phyloP scores from a whole-genome alignment of 179 eudicot species.

The Carnegiea gigantea region DNA sequence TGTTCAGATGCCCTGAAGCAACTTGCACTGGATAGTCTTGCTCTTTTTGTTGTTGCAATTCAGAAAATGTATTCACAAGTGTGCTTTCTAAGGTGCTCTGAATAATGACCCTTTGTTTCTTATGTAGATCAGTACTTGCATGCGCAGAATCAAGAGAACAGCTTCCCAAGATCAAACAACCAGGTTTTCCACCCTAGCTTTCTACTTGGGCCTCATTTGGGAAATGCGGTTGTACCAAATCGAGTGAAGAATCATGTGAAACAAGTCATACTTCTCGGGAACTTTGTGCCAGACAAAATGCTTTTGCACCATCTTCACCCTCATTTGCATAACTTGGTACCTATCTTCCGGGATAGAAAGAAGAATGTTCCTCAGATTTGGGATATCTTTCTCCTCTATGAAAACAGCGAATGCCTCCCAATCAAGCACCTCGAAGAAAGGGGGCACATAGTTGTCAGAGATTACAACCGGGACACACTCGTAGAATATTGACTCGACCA shows the following conservation, averaged over 20 bases:
- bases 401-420: slow-evolving; percentile 38
- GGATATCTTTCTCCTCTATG: slow-evolving; percentile 34
- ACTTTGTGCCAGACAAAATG: slow-evolving; percentile 34
- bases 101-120: no score
- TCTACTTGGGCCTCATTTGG: slow-evolving; percentile 16
- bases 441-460: slow-evolving; percentile 39
- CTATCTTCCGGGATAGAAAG: slow-evolving; percentile 29
- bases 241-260: slow-evolving; percentile 40
- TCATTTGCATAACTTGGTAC: slow-evolving; percentile 32
- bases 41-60: background rate
- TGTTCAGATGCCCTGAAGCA: no score
- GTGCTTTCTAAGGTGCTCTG: no score
- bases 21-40: background rate
- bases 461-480: slow-evolving; percentile 38
- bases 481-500: slow-evolving; percentile 37
- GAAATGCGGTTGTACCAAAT: slow-evolving; percentile 34
- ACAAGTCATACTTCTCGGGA: slow-evolving; percentile 35
- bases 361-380: slow-evolving; percentile 37
- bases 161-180: background rate
- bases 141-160: background rate
- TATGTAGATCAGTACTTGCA: background rate
- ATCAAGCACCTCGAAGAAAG: slow-evolving; percentile 34
- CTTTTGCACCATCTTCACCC: slow-evolving; percentile 26
- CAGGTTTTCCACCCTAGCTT: background rate
- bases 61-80: no score